These are phyloP conservation scores for Xylaria arbuscula DNA, from an alignment of 2,329 filamentous ascomycete genomes.

Conservation along the genomic window DNA sequence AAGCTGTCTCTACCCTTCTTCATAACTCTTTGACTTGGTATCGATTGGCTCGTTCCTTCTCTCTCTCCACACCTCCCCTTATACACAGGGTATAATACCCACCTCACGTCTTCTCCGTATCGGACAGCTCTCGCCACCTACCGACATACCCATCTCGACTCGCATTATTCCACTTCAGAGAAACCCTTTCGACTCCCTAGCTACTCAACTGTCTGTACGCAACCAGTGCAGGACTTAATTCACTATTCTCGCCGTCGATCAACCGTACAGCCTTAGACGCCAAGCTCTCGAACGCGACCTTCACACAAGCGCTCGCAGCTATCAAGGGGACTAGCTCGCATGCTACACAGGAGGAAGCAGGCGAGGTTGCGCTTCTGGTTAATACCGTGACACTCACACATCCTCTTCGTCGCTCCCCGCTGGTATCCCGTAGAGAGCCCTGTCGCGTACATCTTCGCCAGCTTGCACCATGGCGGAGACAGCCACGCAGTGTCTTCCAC, in stretches of 20 bases:
- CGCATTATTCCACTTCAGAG: neutral
- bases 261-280: neutral
- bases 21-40: conserved; percentile 20
- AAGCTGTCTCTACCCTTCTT: conserved; percentile 19
- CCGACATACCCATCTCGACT: neutral
- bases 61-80: conserved; percentile 13
- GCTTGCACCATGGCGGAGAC: conserved; percentile 45
- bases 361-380: conserved; percentile 18
- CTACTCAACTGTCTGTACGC: neutral
- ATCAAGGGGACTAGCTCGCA: conserved; percentile 17
- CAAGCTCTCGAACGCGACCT: conserved; percentile 13
- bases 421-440: neutral
- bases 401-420: conserved; percentile 4
- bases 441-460: conserved; percentile 4
- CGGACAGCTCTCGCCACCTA: conserved; percentile 2
- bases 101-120: conserved; percentile 7
- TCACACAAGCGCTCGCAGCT: conserved; percentile 8
- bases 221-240: neutral
- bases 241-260: conserved; percentile 1
- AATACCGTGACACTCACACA: conserved; percentile 24
- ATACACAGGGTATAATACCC: conserved; percentile 11
- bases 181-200: too few species aligned
- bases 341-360: conserved; percentile 23
- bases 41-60: conserved; percentile 4
- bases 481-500: conserved; percentile 40